Conservation (phyloP, 1,139 yeast genomes). For the Nakaseomyces uthaithaninus region DNA sequence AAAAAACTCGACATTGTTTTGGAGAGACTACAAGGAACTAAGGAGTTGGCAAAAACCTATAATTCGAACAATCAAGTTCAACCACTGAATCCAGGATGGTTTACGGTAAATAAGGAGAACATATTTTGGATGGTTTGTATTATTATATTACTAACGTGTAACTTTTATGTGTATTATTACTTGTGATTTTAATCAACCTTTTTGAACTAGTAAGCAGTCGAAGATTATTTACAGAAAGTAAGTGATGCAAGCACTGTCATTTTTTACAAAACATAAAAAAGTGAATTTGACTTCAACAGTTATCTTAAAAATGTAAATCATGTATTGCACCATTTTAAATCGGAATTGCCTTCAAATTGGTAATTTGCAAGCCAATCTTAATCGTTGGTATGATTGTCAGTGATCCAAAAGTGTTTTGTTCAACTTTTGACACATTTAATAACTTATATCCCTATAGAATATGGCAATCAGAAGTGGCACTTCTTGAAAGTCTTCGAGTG, state of each 20-base stretch:
- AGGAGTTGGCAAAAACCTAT: background rate
- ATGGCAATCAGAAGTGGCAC: slow-evolving; percentile 2
- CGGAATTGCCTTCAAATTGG: too few species aligned
- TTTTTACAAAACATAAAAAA: too few species aligned
- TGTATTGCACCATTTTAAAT: too few species aligned
- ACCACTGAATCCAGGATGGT: background rate
- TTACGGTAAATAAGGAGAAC: slow-evolving; percentile 11
- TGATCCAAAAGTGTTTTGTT: background rate
- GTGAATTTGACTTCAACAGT: too few species aligned
- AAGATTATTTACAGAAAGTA: too few species aligned
- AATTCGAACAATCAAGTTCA: background rate
- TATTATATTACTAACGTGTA: slow-evolving; percentile 24
- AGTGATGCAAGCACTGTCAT: too few species aligned
- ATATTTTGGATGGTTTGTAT: slow-evolving; percentile 28
- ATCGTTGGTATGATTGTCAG: background rate
- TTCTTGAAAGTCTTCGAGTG: slow-evolving; percentile 1
- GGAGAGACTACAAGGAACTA: background rate
- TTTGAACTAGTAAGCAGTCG: background rate
- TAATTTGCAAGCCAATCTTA: background rate
- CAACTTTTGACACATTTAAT: background rate
- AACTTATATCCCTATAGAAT: background rate
- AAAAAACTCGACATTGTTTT: slow-evolving; percentile 4
- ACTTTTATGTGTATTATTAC: slow-evolving; percentile 23
- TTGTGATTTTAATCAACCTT: background rate
- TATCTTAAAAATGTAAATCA: too few species aligned